Conservation (phyloP, 805 yeast species). For the Teunomyces gatunensis region DNA sequence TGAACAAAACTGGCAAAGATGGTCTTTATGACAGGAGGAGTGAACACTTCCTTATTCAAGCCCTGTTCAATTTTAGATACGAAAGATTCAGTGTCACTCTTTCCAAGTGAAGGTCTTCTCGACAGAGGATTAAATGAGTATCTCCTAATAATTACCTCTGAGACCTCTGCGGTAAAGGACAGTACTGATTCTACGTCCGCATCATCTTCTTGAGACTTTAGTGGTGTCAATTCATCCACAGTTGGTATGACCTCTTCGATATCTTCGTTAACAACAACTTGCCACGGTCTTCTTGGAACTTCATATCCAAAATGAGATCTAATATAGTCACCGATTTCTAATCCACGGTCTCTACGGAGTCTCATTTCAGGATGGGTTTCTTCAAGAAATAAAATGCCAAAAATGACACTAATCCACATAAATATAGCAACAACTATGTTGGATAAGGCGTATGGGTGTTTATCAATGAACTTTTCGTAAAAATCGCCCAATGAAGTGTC, state of each 20-base stretch:
- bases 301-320: neutral
- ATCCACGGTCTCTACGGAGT: constrained; percentile 42
- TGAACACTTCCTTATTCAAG: constrained; percentile 22
- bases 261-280: neutral
- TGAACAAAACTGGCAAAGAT: constrained; percentile 39
- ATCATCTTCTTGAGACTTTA: neutral
- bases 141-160: constrained; percentile 14
- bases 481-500: neutral
- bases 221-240: neutral
- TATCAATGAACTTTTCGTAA: constrained; percentile 26
- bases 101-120: constrained; percentile 10
- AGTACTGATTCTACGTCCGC: neutral
- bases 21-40: constrained; percentile 28
- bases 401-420: constrained; percentile 32
- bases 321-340: constrained; percentile 43
- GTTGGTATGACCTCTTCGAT: neutral
- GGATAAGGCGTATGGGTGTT: constrained; percentile 52
- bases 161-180: neutral
- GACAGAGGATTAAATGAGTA: constrained; percentile 15
- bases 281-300: constrained; percentile 1
- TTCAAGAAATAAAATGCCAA: constrained; percentile 48
- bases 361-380: constrained; percentile 48
- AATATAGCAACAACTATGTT: constrained; percentile 45
- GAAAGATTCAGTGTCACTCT: neutral
- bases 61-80: constrained; percentile 12